Evolutionary conservation across 148 eudicot genomes (phyloP), one percentile per base, ranked within the genome.

Genomic region (Hydrangea macrophylla): DNA sequence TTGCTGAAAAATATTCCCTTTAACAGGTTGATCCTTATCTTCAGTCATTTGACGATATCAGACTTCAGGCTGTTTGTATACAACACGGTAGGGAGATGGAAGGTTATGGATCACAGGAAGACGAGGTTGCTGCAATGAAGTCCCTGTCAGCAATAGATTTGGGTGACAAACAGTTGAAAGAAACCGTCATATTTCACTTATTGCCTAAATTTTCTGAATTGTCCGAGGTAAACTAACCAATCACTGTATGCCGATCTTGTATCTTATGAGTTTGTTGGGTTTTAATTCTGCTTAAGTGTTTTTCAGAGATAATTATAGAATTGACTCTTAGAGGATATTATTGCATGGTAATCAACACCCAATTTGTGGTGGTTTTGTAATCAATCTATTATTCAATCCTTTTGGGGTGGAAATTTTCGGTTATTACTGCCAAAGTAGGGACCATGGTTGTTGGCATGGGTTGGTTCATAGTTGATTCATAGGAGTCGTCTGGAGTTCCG

Each of bases 21-120:
- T 74, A 70, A 68, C 83, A 91, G 97, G 82, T 75, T 74, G 97
- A 91, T 85, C 97, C 97, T 69, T 85, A 83, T 63, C 90, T 91
- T 44, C 73, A 80, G 75, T 67, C 86, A 69, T 81, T 81, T 71
- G 95, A 91, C 66, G 85, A 86, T 79, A 73, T 81, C 70, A 86
- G 81, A 72, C 82, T 91, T 39, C 79, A 71, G 48, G 85, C 88
- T 63, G 79, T 79, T 60, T 55, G 57, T 55, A 25, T 58, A 24
- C 68, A 71, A 70, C 58, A 74, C 17, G 65, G 51, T 24, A 45
- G 51, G 51, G 75, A 68, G 60, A 71, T 60, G 40, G 60, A 30
- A 57, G 71, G 37, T 45, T 84, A 85, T 70, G 95, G 88, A 64
- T 84, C 92, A 60, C 78, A 64, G 27, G 90, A 91, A 73, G 95